Evolutionary conservation across 23 red algal species (phyloP).

Genomic region (Gracilaria gracilis): DNA sequence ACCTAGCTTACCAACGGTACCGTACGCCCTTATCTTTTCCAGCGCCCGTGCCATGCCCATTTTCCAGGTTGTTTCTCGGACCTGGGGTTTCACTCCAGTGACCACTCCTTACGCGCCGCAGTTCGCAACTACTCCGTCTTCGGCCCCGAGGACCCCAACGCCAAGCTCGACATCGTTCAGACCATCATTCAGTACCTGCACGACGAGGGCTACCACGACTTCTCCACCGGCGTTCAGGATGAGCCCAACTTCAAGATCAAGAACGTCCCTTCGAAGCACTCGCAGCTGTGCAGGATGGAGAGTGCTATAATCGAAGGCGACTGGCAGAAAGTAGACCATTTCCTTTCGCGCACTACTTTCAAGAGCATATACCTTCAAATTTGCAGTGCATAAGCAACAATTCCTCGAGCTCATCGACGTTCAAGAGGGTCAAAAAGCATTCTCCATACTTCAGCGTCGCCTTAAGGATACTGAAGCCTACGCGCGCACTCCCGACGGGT

Average conservation of each 20-base stretch:
- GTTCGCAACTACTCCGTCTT: slow-evolving; percentile 68
- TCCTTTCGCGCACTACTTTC: slow-evolving; percentile 83
- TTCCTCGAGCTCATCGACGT: slow-evolving; percentile 96
- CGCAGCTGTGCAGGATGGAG: slow-evolving; percentile 83
- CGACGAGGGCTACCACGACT: slow-evolving; percentile 85
- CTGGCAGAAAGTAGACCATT: slow-evolving; percentile 91
- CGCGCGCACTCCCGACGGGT: slow-evolving; percentile 80
- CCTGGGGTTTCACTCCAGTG: background rate
- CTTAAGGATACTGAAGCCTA: slow-evolving; percentile 94
- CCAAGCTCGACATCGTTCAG: slow-evolving; percentile 91
- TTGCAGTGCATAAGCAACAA: slow-evolving; percentile 90
- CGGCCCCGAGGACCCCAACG: slow-evolving; percentile 71
- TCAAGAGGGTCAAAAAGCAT: slow-evolving; percentile 93
- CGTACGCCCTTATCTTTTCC: background rate
- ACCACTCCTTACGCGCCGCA: slow-evolving; percentile 48
- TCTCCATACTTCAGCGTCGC: slow-evolving; percentile 82
- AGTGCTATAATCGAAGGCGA: slow-evolving; percentile 93
- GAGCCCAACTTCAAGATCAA: slow-evolving; percentile 87
- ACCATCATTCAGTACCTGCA: slow-evolving; percentile 96
- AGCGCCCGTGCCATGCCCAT: too few species aligned
- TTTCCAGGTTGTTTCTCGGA: too few species aligned
- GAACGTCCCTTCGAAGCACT: slow-evolving; percentile 60
- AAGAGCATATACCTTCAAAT: slow-evolving; percentile 86
- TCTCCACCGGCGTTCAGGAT: slow-evolving; percentile 75
- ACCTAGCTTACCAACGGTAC: too few species aligned